Evolutionary conservation across 1,139 yeast genomes (phyloP), one percentile per base, ranked within the genome.

Genomic region (Diutina sp.): DNA sequence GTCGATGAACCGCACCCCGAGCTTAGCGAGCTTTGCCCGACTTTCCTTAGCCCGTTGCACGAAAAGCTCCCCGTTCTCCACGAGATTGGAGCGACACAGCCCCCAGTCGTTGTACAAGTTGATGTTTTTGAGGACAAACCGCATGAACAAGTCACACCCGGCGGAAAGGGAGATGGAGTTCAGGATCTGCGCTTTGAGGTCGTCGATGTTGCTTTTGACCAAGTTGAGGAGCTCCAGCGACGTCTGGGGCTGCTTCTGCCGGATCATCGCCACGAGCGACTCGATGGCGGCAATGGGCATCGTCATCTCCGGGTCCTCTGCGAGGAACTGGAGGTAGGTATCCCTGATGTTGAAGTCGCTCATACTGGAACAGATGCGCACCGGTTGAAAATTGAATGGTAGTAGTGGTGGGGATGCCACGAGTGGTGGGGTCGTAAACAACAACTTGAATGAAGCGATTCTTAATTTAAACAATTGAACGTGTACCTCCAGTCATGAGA

Each of bases 211-310:
- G 57, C 83, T 80, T 58, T 87, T 86, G 58, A 93, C 82, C 18
- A 90, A 75, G 57, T 84, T 87, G 67, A 90, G 91, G 66, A 93
- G 79, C 68, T 95, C 99, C 1, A 97, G 88, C 2, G 97, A 89
- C 0, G 99, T 95, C 4, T 90, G 79, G 2, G 97, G 97, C 67
- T 90, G 90, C 63, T 90, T 86, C 56, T 84, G 82, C 60, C 85
- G 78, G 50, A 95, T 73, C 72, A 93, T 80, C 6, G 95, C 87
- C 35, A 93, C 96, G 56, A 95, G 75, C 25, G 97, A 84, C 70
- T 93, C 98, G 65, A 95, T 95, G 56, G 99, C 99, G 56, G 99
- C 99, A 50, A 95, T 89, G 4, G 99, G 99, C 98, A 91, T 95
- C 12, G 99, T 91, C 85, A 95, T 88, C 57, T 93, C 98, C 29